These are phyloP conservation scores for Calamus simplicifolius DNA, from an alignment of 176 grass and related monocot species.

Conservation along the genomic window DNA sequence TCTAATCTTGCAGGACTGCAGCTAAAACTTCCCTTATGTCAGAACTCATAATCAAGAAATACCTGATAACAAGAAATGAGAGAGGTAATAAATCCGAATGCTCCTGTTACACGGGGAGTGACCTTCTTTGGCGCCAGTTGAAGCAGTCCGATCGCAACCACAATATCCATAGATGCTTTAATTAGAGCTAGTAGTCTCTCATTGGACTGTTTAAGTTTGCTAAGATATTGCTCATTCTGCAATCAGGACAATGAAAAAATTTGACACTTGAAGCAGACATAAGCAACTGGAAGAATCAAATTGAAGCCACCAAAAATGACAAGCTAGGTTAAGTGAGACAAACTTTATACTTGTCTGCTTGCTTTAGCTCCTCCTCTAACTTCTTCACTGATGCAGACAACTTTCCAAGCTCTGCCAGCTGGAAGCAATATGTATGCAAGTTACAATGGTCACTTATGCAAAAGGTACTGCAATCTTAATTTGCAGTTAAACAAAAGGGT, in stretches of 20 bases:
- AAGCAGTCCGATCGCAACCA: slow-evolving; percentile 77
- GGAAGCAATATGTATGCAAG: neutral
- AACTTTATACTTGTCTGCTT: slow-evolving; percentile 48
- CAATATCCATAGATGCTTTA: slow-evolving; percentile 71
- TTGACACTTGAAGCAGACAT: neutral
- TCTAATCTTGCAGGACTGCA: neutral
- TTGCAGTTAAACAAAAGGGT: no score
- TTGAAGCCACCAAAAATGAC: neutral
- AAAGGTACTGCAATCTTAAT: no score
- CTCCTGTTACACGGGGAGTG: slow-evolving; percentile 79
- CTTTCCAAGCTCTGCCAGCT: slow-evolving; percentile 62
- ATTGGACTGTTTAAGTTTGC: slow-evolving; percentile 74
- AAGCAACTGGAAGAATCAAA: neutral
- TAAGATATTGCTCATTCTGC: slow-evolving; percentile 61
- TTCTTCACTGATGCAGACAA: slow-evolving; percentile 19
- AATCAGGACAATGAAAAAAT: neutral
- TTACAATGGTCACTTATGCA: no score
- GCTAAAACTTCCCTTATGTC: neutral
- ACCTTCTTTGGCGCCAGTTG: slow-evolving; percentile 73
- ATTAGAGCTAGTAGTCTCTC: slow-evolving; percentile 69
- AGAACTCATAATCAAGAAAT: neutral
- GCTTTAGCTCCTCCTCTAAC: no score
- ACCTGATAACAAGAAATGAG: slow-evolving; percentile 82
- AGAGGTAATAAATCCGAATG: slow-evolving; percentile 71
- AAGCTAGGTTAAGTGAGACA: no score